Evolutionary conservation across 176 grass and related monocot species (phyloP), one percentile per base, ranked within the genome.

Genomic region (Bothriochloa decipiens): DNA sequence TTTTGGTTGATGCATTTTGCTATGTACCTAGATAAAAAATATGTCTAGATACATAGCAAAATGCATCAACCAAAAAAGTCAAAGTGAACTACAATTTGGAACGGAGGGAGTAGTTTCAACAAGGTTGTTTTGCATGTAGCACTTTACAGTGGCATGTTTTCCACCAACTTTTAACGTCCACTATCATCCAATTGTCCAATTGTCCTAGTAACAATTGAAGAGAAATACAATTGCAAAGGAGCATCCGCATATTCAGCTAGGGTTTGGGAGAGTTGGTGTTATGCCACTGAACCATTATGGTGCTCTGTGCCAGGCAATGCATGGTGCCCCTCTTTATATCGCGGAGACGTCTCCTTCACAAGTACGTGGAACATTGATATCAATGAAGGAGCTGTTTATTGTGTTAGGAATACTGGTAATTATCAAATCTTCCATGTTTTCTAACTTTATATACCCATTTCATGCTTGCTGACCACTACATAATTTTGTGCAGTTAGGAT

Each of bases 351-450:
- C 85, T 50, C 93, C 96, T 74, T 80, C 96, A 25, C 76, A 94
- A 82, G 91, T 98, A 92, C 96, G 96, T 85, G 96, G 96, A 72
- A 98, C 96, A 82, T 81, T 98, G 68, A 98, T 98, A 82, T 95
- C 96, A 76, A 91, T 94, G 41, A 98, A 98, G 87, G 96, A 98
- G 85, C 86, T 95, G 68, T 94, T 98, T 85, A 95, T 98, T 78
- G 96, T 98, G 68, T 88, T 92, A 85, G 96, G 96, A 80, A 98
- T 98, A 85, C 62, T 98, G 96, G 96, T 98, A 90, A 52, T 33
- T 74, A 26, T 63, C 70, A 41, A 43, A 22, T 74, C 57, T 57
- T 78, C 15, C 14, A 65, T 65, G 67, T 81, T 50, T 61, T 70
- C 37, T 22, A 45, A 14, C 72, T 83, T 28, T 45, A 35, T 65